Evolutionary conservation across 1,139 yeast genomes (phyloP).

Genomic region (Kluyveromyces sp.): DNA sequence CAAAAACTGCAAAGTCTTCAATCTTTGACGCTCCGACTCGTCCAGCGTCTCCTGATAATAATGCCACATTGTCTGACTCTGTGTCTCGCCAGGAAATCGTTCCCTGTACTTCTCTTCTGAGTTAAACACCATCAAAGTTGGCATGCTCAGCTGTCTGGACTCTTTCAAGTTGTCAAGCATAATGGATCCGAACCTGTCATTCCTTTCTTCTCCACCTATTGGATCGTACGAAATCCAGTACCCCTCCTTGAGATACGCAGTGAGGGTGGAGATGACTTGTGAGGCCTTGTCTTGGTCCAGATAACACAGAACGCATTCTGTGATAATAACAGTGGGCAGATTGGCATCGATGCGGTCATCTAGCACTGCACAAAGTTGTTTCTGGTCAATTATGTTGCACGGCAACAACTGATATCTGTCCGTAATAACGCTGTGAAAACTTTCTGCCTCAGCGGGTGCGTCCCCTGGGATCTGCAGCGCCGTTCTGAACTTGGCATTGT

Average conservation of each 20-base stretch:
- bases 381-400: slow-evolving; percentile 25
- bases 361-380: slow-evolving; percentile 16
- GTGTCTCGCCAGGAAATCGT: slow-evolving; percentile 31
- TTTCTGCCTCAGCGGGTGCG: not conserved
- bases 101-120: slow-evolving; percentile 42
- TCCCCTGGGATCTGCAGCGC: slow-evolving; percentile 17
- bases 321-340: slow-evolving; percentile 63
- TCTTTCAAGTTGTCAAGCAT: slow-evolving; percentile 67
- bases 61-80: slow-evolving; percentile 51
- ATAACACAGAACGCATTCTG: slow-evolving; percentile 90
- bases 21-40: slow-evolving; percentile 42
- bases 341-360: slow-evolving; percentile 31
- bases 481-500: slow-evolving; percentile 20
- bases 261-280: slow-evolving; percentile 37
- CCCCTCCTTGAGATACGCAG: slow-evolving; percentile 35
- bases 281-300: slow-evolving; percentile 53
- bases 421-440: slow-evolving; percentile 14
- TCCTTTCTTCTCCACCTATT: slow-evolving; percentile 47
- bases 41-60: slow-evolving; percentile 55
- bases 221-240: slow-evolving; percentile 75
- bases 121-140: slow-evolving; percentile 47
- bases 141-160: slow-evolving; percentile 66
- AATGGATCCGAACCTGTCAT: slow-evolving; percentile 71
- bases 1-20: slow-evolving; percentile 62
- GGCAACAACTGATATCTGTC: slow-evolving; percentile 24